Conservation (phyloP, 495 filamentous ascomycete genomes). For the Astrocystis sublimbata region DNA sequence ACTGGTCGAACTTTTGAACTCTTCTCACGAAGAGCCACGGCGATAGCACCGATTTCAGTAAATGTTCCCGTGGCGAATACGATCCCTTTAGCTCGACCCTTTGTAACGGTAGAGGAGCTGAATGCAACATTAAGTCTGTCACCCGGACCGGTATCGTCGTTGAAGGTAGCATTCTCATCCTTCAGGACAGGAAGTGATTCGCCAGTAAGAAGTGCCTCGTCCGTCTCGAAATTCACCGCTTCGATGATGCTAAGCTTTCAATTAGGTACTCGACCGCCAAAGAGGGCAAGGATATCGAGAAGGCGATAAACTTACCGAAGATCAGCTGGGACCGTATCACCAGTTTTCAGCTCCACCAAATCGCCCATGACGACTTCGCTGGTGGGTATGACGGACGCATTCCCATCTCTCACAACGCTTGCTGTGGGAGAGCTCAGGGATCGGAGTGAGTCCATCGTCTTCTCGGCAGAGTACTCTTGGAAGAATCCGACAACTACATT, state of each 20-base stretch:
- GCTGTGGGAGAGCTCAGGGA: conserved; percentile 65
- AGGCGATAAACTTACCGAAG: conserved; percentile 29
- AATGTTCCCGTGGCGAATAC: conserved; percentile 47
- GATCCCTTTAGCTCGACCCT: conserved; percentile 49
- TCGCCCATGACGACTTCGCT: conserved; percentile 62
- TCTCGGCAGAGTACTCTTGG: conserved; percentile 71
- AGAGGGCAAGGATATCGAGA: not conserved
- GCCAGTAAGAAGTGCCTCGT: conserved; percentile 53
- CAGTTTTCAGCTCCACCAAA: conserved; percentile 69
- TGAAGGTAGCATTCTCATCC: conserved; percentile 34
- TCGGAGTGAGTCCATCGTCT: conserved; percentile 73
- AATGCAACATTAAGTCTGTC: conserved; percentile 51
- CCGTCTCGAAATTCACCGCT: conserved; percentile 47
- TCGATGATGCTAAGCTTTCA: conserved; percentile 33
- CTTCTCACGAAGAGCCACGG: conserved; percentile 42
- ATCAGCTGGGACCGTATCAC: conserved; percentile 78
- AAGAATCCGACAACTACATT: conserved; percentile 71
- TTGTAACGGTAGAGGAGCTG: conserved; percentile 51
- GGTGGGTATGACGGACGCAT: conserved; percentile 51
- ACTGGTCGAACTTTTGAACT: conserved; percentile 51
- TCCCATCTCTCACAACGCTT: conserved; percentile 57
- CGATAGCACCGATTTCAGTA: conserved; percentile 53
- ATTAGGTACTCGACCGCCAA: not conserved
- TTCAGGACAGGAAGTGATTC: conserved; percentile 51
- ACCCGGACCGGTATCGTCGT: conserved; percentile 39